Base-by-base conservation (phyloP, 208 protist species). In the Leishmania lainsoni region DNA sequence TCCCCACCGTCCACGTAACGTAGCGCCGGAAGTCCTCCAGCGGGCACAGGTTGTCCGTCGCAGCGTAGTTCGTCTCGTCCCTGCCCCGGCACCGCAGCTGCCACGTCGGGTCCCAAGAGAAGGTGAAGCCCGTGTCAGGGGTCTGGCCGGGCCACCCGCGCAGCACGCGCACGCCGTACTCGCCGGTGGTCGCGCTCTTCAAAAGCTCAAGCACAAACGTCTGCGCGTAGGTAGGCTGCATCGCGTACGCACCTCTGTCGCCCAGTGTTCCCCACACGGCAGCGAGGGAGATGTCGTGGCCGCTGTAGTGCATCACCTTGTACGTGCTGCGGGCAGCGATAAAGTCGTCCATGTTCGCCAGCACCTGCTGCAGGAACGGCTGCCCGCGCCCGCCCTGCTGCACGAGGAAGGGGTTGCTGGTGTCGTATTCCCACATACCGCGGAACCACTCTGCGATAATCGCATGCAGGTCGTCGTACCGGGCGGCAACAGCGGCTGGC, bases 271-370 rank as follows among this genome's bases (percentile, higher is more conserved):
- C 76, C 54, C 83, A 76, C 32, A 87, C 26, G 56, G 77, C 70
- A 4, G 39, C 80, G 42, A 92, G 39, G 20, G 79, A 86, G 10
- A 81, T 84, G 79, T 92, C 86, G 79, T 90, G 86, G 5, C 81
- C 81, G 71, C 84, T 89, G 89, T 92, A 92, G 52, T 90, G 85
- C 75, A 86, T 86, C 81, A 93, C 79, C 80, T 88, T 90, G 80
- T 81, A 91, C 14, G 42, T 83, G 66, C 76, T 88, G 35, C 59
- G 58, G 51, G 71, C 88, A 39, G 61, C 20, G 35, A 86, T 29
- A 66, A 80, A 77, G 29, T 75, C 48, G 48, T 86, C 16, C 5
- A 90, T 83, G 83, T 90, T 91, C 42, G 45, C 49, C 35, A 94
- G n/a, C 52, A 91, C 75, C 76, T 92, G 59, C 22, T 89, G 42